These are phyloP conservation scores for Heterobasidion occidentale DNA, from an alignment of 1,284 basidiomycete species.

Conservation along the genomic window DNA sequence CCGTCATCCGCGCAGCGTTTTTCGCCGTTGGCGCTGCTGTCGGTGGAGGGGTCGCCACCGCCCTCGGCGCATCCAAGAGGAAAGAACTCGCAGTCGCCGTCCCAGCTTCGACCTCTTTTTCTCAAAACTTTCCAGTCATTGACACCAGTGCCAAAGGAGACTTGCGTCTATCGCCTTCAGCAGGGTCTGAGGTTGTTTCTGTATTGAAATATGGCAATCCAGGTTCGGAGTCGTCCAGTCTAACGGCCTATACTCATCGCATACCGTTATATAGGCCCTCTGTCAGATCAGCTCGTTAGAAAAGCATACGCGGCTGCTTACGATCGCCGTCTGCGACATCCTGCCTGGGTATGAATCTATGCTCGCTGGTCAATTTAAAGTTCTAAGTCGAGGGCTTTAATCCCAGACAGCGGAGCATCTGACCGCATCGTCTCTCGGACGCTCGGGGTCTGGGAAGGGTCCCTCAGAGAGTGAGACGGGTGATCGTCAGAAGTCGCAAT, in stretches of 20 bases:
- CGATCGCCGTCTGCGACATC: slow-evolving; percentile 86
- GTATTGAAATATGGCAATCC: slow-evolving; percentile 72
- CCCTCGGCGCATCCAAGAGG: slow-evolving; percentile 26
- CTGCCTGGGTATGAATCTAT: slow-evolving; percentile 70
- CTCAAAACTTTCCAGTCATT: slow-evolving; percentile 12
- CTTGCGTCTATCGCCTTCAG: slow-evolving; percentile 3
- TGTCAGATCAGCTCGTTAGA: slow-evolving; percentile 73
- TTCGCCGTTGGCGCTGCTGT: slow-evolving; percentile 66
- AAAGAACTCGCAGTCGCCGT: slow-evolving; percentile 2
- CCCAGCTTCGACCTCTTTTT: not conserved
- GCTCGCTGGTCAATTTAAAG: not conserved
- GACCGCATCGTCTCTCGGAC: slow-evolving; percentile 67
- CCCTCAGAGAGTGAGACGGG: slow-evolving; percentile 33
- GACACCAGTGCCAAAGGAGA: slow-evolving; percentile 13
- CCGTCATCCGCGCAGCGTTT: slow-evolving; percentile 52
- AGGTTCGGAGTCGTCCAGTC: slow-evolving; percentile 32
- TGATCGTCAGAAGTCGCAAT: slow-evolving; percentile 75
- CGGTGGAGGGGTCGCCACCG: slow-evolving; percentile 58
- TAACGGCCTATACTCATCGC: not conserved
- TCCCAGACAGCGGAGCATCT: slow-evolving; percentile 86
- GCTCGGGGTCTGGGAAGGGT: slow-evolving; percentile 30
- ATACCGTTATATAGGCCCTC: slow-evolving; percentile 51
- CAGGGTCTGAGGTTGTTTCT: slow-evolving; percentile 16
- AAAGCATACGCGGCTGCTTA: slow-evolving; percentile 87
- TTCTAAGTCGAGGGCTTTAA: not conserved